phyloP scores from a whole-genome alignment of 352 stramenopile genomes.

The Phytopythium kandeliae region DNA sequence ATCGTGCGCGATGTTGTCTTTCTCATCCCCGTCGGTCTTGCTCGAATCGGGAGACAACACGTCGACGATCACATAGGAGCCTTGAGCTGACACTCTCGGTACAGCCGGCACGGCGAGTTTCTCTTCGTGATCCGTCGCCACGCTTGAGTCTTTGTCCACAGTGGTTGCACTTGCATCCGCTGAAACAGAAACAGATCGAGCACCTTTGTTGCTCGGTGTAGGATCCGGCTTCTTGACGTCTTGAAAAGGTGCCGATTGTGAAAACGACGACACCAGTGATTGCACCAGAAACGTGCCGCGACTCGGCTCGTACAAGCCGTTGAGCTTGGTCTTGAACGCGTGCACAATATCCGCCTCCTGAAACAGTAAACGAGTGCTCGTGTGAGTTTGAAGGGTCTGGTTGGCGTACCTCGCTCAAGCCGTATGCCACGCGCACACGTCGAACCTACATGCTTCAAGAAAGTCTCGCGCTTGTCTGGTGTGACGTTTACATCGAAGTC shows the following conservation, averaged over 20 bases:
- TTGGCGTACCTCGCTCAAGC: too few relatives aligned
- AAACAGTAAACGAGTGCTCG: not conserved
- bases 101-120: not conserved
- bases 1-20: not conserved
- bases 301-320: constrained; percentile 57
- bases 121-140: not conserved
- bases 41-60: not conserved
- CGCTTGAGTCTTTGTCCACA: not conserved
- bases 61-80: not conserved
- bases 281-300: constrained; percentile 59
- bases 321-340: constrained; percentile 48
- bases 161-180: not conserved
- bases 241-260: constrained; percentile 16
- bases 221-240: constrained; percentile 1
- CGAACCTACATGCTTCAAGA: constrained; percentile 61
- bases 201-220: not conserved
- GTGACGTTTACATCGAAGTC: constrained; percentile 97
- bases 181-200: not conserved
- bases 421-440: too few relatives aligned
- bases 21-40: not conserved
- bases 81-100: not conserved
- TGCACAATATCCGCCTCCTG: constrained; percentile 59
- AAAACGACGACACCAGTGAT: constrained; percentile 40
- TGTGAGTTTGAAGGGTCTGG: too few relatives aligned
- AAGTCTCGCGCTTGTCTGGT: constrained; percentile 96